A percentile compares a stretch with the other conserved stretches of the same genome.
These are phyloP conservation scores for Eleusine indica DNA, from an alignment of 176 grass and related monocot species.

Conservation along the genomic window DNA sequence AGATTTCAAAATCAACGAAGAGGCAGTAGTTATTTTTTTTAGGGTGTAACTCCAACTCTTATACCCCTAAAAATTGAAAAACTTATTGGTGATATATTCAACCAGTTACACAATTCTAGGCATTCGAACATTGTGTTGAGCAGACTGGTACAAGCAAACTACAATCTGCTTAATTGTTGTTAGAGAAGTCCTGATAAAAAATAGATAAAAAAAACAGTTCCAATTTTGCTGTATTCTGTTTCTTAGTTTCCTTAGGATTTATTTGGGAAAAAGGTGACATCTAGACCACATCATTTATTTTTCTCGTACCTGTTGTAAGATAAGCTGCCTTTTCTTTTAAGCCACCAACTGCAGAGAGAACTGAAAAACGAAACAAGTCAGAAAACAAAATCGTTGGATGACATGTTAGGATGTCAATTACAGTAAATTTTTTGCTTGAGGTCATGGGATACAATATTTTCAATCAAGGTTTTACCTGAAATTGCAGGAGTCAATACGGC, in stretches of 20 bases:
- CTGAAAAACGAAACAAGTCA: background rate
- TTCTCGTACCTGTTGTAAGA: background rate
- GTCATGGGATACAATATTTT: background rate
- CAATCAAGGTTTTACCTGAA: conserved; percentile 36
- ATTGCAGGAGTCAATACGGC: conserved; percentile 59
- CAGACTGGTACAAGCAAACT: too few relatives aligned
- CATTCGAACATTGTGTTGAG: background rate
- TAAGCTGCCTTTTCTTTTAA: background rate
- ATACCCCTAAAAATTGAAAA: too few relatives aligned
- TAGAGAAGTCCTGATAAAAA: too few relatives aligned
- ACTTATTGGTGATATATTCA: too few relatives aligned
- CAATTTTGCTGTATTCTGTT: background rate
- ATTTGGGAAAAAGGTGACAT: background rate
- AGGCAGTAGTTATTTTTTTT: background rate
- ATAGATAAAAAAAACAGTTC: background rate
- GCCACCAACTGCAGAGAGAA: background rate
- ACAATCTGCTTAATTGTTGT: too few relatives aligned
- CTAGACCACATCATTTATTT: background rate
- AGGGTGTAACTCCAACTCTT: background rate
- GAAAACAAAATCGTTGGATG: background rate
- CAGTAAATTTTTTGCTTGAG: background rate
- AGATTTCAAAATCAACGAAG: background rate
- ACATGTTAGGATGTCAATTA: background rate
- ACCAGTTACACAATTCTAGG: too few relatives aligned
- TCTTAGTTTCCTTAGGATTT: background rate